Evolutionary conservation across 768 basidiomycete genomes (phyloP), one percentile per base, ranked within the genome.

Genomic region (Macrolepiota fuliginosa): DNA sequence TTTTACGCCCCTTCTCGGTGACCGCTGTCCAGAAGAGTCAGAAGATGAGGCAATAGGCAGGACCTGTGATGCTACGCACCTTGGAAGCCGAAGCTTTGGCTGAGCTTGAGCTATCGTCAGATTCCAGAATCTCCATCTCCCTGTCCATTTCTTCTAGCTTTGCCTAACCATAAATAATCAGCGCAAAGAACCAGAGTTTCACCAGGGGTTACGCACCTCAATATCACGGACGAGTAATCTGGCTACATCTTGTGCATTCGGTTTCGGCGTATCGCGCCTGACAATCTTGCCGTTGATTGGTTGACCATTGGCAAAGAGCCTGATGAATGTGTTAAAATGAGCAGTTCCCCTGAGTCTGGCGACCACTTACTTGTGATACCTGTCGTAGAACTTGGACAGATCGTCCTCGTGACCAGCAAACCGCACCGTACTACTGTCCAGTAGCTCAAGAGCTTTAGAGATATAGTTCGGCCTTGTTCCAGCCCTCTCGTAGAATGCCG

Each of bases 351-450:
- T 15, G 29, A 3, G 42, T 17, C 24, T 9, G 10, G 9, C 15
- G 37, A 36, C 19, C 17, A 35, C 53, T 47, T 17, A 54, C 60
- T 49, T 32, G 24, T 55, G 39, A 25, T 47, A 61, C n/a, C 60
- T 36, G 9, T 61, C 53, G 29, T 61, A 11, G 37, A 61, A 61
- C 42, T 54, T 51, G 15, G 35, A n/a, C 53, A 42, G 55, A 32
- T 54, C 53, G 53, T 55, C 55, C 54, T 22, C 42, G 24, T 61
- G 53, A 12, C 50, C 60, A 39, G 54, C 53, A 13, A 61, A 61
- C 24, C 60, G 53, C 15, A 61, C 53, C 49, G 54, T 61, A 27
- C 53, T 61, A n/a, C 49, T 53, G 19, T 61, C 35, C 60, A 61
- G 27, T 6, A 61, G 36, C 10, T 61, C 36, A 9, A 36, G 25